Evolutionary conservation across 768 basidiomycete genomes (phyloP).

Genomic region (Leccinum pellstonianum): DNA sequence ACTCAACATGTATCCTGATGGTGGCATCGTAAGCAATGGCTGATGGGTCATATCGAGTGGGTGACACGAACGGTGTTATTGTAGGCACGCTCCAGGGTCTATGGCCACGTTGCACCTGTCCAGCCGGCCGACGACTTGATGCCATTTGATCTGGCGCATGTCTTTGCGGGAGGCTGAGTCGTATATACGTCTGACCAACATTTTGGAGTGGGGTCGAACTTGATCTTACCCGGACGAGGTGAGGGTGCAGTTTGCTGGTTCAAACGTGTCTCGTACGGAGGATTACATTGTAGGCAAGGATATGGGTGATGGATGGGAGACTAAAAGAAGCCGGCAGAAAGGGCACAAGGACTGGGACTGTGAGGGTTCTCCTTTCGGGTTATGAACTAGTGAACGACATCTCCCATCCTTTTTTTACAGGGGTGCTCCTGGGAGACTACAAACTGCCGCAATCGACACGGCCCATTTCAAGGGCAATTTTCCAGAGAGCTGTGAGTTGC

Average conservation of each 20-base stretch:
- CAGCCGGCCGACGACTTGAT: slow-evolving; percentile 48
- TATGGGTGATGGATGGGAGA: slow-evolving; percentile 99
- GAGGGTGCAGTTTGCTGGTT: slow-evolving; percentile 1
- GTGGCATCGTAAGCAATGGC: slow-evolving; percentile 70
- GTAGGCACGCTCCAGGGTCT: slow-evolving; percentile 90
- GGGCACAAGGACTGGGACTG: slow-evolving; percentile 84
- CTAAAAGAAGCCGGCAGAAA: slow-evolving; percentile 75
- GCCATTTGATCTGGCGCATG: slow-evolving; percentile 84
- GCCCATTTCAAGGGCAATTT: too few species aligned
- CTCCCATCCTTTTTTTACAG: too few species aligned
- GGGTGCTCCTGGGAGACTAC: too few species aligned
- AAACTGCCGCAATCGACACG: too few species aligned
- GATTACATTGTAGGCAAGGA: slow-evolving; percentile 54
- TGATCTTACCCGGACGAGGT: slow-evolving; percentile 89
- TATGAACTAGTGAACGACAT: too few species aligned
- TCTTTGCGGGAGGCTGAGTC: slow-evolving; percentile 84
- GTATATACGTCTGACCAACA: slow-evolving; percentile 91
- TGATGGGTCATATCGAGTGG: background rate
- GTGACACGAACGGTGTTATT: slow-evolving; percentile 3
- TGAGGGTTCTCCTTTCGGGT: too few species aligned
- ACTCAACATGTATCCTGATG: slow-evolving; percentile 95
- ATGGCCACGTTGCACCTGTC: slow-evolving; percentile 73
- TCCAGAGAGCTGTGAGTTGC: too few species aligned
- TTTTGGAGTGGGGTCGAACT: slow-evolving; percentile 87
- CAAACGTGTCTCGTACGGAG: background rate